Evolutionary conservation across 768 basidiomycete species (phyloP), one percentile per base, ranked within the genome.

Genomic region (Russula abietina): DNA sequence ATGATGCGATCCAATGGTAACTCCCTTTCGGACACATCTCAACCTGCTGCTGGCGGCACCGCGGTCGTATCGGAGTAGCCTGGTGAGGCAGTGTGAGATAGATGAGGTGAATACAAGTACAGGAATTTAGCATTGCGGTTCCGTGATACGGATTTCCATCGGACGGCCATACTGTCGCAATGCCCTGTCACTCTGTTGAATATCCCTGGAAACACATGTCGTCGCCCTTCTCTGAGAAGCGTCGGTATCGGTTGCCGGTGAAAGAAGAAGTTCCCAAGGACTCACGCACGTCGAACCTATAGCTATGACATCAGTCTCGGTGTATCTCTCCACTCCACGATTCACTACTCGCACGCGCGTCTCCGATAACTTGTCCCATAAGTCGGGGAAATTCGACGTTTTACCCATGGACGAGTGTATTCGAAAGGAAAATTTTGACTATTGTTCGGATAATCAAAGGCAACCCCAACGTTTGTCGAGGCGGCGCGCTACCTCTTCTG

Each of bases 121-220:
- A 41, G 22, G 26, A 52, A 49, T 55, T 38, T 22, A 53, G 49
- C 59, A n/a, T 43, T 12, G 48, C 48, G 48, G 58, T 22, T 32
- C 58, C 48, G 63, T 51, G 49, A 50, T 55, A 41, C n/a, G 32
- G 26, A 43, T 22, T 32, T 64, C 46, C 33, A 46, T 64, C 62
- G 46, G 48, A 28, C 28, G 30, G 51, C 24, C 16, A 45, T 26
- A 26, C 30, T 28, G 45, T 41, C 33, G 57, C 41, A n/a, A 32
- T 39, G n/a, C 41, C 22, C 22, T 43, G 58, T 49, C 58, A 55
- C 48, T 39, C 28, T 39, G 48, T 39, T 38, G 49, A 30, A 49
- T 45, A 48, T 59, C 49, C 58, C 43, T 46, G 53, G 53, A 55
- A 46, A 59, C 52, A 45, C 14, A 59, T 5, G 45, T 10, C 19